A percentile compares a stretch with the other conserved stretches of the same genome.
These are phyloP conservation scores for Chiua virens DNA, from an alignment of 768 basidiomycete species.

Conservation along the genomic window DNA sequence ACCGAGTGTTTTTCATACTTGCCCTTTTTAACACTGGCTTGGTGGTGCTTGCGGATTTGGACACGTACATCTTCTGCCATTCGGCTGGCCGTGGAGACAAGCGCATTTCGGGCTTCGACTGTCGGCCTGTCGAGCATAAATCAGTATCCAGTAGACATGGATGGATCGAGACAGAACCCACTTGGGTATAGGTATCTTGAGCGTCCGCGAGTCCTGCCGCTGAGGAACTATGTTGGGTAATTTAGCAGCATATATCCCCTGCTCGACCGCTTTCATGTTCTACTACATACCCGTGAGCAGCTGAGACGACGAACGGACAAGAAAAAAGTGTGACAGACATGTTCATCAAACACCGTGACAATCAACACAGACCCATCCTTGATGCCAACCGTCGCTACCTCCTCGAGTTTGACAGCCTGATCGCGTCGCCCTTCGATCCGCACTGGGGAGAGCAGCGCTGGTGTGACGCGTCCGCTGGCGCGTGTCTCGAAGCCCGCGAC, in stretches of 20 bases:
- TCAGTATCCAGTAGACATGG: background rate
- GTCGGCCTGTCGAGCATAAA: conserved; percentile 55
- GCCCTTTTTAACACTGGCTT: conserved; percentile 64
- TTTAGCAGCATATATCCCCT: conserved; percentile 73
- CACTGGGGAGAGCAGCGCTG: conserved; percentile 67
- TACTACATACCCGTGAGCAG: conserved; percentile 39
- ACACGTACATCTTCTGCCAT: conserved; percentile 75
- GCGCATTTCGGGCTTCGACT: conserved; percentile 61
- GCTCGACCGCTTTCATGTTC: conserved; percentile 75
- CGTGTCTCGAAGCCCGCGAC: conserved; percentile 70
- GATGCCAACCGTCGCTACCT: conserved; percentile 79
- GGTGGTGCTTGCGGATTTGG: conserved; percentile 72
- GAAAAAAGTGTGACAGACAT: conserved; percentile 53
- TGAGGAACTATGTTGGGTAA: conserved; percentile 74
- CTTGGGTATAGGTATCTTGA: conserved; percentile 83
- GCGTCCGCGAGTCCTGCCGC: conserved; percentile 63
- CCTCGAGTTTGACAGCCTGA: conserved; percentile 51
- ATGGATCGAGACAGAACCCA: conserved; percentile 28
- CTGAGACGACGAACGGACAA: conserved; percentile 13
- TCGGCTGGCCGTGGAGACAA: conserved; percentile 55
- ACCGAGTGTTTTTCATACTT: conserved; percentile 67
- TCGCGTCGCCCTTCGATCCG: conserved; percentile 50
- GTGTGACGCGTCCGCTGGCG: conserved; percentile 74
- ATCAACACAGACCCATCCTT: conserved; percentile 72
- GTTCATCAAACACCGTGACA: conserved; percentile 76